Percentiles rank a stretch among this genome's conserved stretches.
These are phyloP conservation scores for Saccharomycopsis vini DNA, from an alignment of 805 yeast species.

Conservation along the genomic window DNA sequence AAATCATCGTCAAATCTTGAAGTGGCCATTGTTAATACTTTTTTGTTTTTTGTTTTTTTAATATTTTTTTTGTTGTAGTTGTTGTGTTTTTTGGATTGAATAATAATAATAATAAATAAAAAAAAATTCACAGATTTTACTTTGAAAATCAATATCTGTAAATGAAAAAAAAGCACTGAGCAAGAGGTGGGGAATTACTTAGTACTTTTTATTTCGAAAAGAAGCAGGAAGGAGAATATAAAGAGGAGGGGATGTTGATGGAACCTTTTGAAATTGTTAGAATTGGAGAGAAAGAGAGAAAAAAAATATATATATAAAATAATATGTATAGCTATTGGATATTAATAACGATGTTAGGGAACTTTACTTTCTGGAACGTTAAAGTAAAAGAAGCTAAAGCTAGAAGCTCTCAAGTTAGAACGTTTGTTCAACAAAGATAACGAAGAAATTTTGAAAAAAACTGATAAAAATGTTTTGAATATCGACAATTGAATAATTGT, in stretches of 20 bases:
- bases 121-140: too few species aligned
- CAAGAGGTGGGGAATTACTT: background rate
- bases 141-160: too few species aligned
- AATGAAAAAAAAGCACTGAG: conserved; percentile 19
- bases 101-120: too few species aligned
- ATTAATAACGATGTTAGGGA: conserved; percentile 17
- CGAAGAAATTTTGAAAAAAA: conserved; percentile 14
- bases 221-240: background rate
- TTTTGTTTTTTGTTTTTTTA: too few species aligned
- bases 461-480: too few species aligned
- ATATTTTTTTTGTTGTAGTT: too few species aligned
- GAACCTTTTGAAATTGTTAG: too few species aligned
- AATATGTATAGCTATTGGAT: background rate
- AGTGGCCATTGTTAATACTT: conserved; percentile 18
- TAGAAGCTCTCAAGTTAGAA: conserved; percentile 13
- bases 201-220: conserved; percentile 16
- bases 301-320: background rate
- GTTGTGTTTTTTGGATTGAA: too few species aligned
- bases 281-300: background rate
- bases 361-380: conserved; percentile 15
- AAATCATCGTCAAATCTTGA: conserved; percentile 18
- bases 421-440: conserved; percentile 8
- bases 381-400: conserved; percentile 11
- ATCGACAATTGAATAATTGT: too few species aligned
- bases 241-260: too few species aligned